Evolutionary conservation across 2,329 filamentous ascomycete genomes (phyloP), one percentile per base, ranked within the genome.

Genomic region (Hortaea sp.): DNA sequence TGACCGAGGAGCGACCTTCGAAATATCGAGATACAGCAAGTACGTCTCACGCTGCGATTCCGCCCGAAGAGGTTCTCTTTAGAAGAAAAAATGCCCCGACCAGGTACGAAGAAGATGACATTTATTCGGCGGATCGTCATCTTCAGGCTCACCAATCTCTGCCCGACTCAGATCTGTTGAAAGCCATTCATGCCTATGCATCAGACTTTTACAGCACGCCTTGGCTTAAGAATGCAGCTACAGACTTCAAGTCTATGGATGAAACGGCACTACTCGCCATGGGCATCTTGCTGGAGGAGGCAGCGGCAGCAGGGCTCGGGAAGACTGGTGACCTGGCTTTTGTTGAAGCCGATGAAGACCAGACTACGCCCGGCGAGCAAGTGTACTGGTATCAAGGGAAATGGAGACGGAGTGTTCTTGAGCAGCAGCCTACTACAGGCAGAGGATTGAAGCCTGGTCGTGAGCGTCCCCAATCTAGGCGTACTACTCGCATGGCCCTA

Each of bases 191-290:
- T 64, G 67, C 68, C 29, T 88, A 89, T 57, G 63, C 79, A 1
- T 80, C 82, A 44, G 75, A 77, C 46, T 85, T 80, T 61, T 88
- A 87, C 65, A 30, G 40, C 40, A 29, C 40, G 9, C 29, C 10
- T 6, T 29, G n/a, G 10, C 66, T 66, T 13, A 48, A 49, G 9
- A 42, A 39, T 4, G 35, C 46, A 11, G 48, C 47, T 6, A 46
- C 52, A 7, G 67, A 72, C 44, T 75, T 71, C 54, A 67, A 73
- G 52, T 85, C 79, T 62, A 78, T 90, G 76, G 84, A 90, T 59
- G 85, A 87, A 67, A 87, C 84, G 10, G 85, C 85, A 4, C 70
- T 90, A 48, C 67, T 90, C 45, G 84, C 85, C 1, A 72, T 90
- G 57, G 84, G 85, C 1, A 79, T 90, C 42, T 64, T 90, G 47